Conservation (phyloP, 495 filamentous ascomycete genomes). For the Podospora conica region DNA sequence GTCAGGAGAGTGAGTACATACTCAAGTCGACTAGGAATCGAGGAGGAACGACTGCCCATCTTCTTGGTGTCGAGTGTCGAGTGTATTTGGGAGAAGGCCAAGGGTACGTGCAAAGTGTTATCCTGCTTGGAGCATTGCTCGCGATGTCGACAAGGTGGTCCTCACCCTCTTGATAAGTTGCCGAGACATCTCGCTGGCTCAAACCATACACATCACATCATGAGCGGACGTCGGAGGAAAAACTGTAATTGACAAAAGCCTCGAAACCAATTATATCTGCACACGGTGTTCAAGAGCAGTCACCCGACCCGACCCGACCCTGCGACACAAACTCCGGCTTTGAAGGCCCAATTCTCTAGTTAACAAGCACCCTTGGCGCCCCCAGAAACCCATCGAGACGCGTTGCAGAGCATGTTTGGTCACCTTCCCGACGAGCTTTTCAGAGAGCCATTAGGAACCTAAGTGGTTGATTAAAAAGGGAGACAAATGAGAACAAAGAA, state of each 20-base stretch:
- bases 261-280: conserved; percentile 36
- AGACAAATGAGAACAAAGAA: conserved; percentile 34
- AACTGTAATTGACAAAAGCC: conserved; percentile 21
- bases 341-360: conserved; percentile 21
- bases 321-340: conserved; percentile 21
- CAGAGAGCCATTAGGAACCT: conserved; percentile 39
- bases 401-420: conserved; percentile 12
- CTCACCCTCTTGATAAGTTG: too few relatives aligned
- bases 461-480: conserved; percentile 41
- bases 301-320: conserved; percentile 20
- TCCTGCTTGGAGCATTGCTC: too few relatives aligned
- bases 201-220: conserved; percentile 11
- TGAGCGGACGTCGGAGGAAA: conserved; percentile 8
- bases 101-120: too few relatives aligned
- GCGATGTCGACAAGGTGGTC: too few relatives aligned
- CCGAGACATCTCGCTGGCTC: background rate
- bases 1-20: too few relatives aligned
- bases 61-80: too few relatives aligned
- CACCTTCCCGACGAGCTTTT: conserved; percentile 24
- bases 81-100: too few relatives aligned
- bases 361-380: conserved; percentile 18
- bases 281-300: conserved; percentile 34
- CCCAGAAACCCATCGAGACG: background rate
- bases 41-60: too few relatives aligned
- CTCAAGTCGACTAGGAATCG: too few relatives aligned